Conservation (phyloP, 164 flowering plant species). For the Piper longum region DNA sequence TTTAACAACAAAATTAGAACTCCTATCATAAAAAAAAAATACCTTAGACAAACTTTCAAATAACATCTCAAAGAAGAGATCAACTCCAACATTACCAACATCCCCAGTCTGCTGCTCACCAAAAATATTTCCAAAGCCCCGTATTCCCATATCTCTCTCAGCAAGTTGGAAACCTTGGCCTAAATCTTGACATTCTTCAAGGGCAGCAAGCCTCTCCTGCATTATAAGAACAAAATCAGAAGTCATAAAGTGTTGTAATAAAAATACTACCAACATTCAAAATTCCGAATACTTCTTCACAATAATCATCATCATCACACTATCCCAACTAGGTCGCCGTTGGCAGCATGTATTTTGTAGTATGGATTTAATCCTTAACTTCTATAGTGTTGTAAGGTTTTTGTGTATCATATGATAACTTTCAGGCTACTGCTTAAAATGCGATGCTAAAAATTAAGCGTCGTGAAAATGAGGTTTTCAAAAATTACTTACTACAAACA, state of each 20-base stretch:
- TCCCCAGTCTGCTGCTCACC: conserved; percentile 99
- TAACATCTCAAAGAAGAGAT: conserved; percentile 97
- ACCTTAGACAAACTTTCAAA: conserved; percentile 98
- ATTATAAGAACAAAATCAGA: conserved; percentile 8
- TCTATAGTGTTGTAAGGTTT: too few species aligned
- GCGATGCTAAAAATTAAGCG: too few species aligned
- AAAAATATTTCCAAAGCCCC: conserved; percentile 96
- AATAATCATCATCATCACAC: too few species aligned
- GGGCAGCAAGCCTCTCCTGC: conserved; percentile 87
- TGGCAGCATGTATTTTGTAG: too few species aligned
- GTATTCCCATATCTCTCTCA: conserved; percentile 92
- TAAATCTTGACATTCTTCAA: conserved; percentile 85
- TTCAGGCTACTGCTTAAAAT: too few species aligned
- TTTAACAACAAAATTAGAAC: not conserved
- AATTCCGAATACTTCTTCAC: too few species aligned
- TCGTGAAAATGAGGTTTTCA: too few species aligned
- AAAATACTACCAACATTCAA: not conserved
- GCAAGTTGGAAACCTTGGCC: conserved; percentile 99
- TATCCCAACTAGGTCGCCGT: too few species aligned
- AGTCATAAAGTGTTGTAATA: not conserved
- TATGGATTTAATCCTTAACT: too few species aligned
- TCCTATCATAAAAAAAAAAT: not conserved
- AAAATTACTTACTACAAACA: too few species aligned
- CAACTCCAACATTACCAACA: conserved; percentile 94
- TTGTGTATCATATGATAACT: too few species aligned